Base-by-base conservation (phyloP, 352 stramenopile genomes). In the Pythium dissotocum region DNA sequence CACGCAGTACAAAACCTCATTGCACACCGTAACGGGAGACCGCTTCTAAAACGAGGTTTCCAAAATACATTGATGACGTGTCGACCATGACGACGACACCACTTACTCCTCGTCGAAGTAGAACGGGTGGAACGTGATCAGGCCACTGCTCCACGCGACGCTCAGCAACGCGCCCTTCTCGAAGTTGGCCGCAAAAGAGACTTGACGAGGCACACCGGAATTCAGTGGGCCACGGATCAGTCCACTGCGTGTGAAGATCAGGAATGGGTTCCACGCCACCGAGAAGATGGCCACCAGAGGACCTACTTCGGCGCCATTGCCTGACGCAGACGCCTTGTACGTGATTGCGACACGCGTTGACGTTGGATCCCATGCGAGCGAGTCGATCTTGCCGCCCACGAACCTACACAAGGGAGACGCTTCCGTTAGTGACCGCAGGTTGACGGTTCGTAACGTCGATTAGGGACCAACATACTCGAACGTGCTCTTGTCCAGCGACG, bases 61-160 rank as follows among this genome's bases (percentile, higher is more conserved):
- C 18, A 28, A 30, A 30, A 36, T 38, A 52, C 21, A 32, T 62
- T 49, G 56, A 62, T 8, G 16, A 35, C n/a, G 28, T 56, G 42
- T 44, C 26, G 44, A n/a, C 8, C 21, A 0, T 24, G 21, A 64
- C 12, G n/a, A 24, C 18, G 9, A 56, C 30, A n/a, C 40, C 14
- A 33, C n/a, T 65, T 65, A 73, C 52, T 74, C 67, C 51, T 80
- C 71, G 61, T 87, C 62, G 66, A 89, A 83, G 73, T 92, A 92
- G 67, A 94, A 94, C 26, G 86, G 86, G 63, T 91, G 76, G 65
- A 94, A 94, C 10, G 82, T 87, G 61, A 94, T 77, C 48, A 92
- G 67, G 0, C 86, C 86, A n/a, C 77, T 89, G 72, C 83, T 92
- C 86, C 86, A 94, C 9, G 75, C 79, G 60, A 94, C 72, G 36